Evolutionary conservation across 2,329 filamentous ascomycete genomes (phyloP), one percentile per base, ranked within the genome.

Genomic region (Apiospora phragmitis): DNA sequence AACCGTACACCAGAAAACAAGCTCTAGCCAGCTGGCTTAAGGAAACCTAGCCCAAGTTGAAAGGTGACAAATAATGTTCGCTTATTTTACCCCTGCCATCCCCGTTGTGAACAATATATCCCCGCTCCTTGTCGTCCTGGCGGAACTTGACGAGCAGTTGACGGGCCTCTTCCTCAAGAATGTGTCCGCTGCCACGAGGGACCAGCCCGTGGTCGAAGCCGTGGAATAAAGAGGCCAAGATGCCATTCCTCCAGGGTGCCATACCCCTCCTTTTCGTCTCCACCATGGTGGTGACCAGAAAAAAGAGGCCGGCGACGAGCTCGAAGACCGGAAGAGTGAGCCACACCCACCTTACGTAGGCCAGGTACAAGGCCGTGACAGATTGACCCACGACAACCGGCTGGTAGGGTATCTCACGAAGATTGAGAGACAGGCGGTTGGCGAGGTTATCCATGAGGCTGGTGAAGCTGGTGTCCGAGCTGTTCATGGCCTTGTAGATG

Each of bases 171-270:
- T 21, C 43, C 18, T n/a, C 18, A 3, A 45, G 43, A 1, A 18
- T 8, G 3, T 1, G 4, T 2, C 43, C 6, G 0, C 18, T 8
- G 43, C 7, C 43, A 2, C 2, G 18, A 45, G 3, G 3, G 1
- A n/a, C 18, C 1, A 18, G 43, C 43, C 43, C 18, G 6, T 45
- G 43, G 21, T 45, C 43, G 43, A 45, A 45, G 7, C 43, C 43
- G 21, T 45, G 16, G 18, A 45, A 45, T 2, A 45, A 45, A 8
- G 43, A 5, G 18, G 43, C 43, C 18, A 45, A 3, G 18, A 45
- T 45, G 0, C 5, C 43, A 1, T 45, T 45, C 5, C 43, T 21
- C 43, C 43, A 45, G 18, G 43, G 5, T 6, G 43, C 18, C 43
- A 45, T 8, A 2, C 18, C 2, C 43, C 1, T 7, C 21, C 8